phyloP scores from a whole-genome alignment of 163 green algal species.

The Scenedesmus sp. region DNA sequence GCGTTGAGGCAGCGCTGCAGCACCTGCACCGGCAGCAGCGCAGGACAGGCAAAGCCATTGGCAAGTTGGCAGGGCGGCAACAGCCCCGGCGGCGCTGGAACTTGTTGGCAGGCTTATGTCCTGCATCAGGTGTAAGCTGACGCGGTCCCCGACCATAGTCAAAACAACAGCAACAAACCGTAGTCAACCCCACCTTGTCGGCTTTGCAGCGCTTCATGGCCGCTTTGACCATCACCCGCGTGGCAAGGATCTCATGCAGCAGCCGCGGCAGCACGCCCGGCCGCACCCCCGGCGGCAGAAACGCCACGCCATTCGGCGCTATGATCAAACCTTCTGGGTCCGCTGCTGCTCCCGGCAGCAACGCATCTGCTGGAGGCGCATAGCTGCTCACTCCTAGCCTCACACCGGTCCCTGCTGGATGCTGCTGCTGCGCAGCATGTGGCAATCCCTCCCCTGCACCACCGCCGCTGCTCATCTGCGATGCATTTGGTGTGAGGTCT shows the following conservation, averaged over 20 bases:
- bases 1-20: constrained; percentile 86
- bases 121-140: not conserved
- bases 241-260: constrained; percentile 95
- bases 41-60: not conserved
- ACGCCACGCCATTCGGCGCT: constrained; percentile 91
- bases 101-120: too few relatives aligned
- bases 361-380: constrained; percentile 19
- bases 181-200: constrained; percentile 56
- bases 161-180: not conserved
- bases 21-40: constrained; percentile 51
- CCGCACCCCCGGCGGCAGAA: constrained; percentile 67
- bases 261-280: constrained; percentile 94
- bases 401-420: constrained; percentile 6
- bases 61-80: too few relatives aligned
- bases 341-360: constrained; percentile 17
- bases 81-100: too few relatives aligned
- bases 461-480: not conserved
- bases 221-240: constrained; percentile 94
- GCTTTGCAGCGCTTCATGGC: constrained; percentile 84
- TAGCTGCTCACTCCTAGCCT: constrained; percentile 47
- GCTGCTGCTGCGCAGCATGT: not conserved
- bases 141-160: not conserved
- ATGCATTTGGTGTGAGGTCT: not conserved
- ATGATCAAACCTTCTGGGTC: constrained; percentile 70
- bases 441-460: not conserved